Base-by-base conservation (phyloP, 495 filamentous ascomycete species). In the Ramalina peruviana region DNA sequence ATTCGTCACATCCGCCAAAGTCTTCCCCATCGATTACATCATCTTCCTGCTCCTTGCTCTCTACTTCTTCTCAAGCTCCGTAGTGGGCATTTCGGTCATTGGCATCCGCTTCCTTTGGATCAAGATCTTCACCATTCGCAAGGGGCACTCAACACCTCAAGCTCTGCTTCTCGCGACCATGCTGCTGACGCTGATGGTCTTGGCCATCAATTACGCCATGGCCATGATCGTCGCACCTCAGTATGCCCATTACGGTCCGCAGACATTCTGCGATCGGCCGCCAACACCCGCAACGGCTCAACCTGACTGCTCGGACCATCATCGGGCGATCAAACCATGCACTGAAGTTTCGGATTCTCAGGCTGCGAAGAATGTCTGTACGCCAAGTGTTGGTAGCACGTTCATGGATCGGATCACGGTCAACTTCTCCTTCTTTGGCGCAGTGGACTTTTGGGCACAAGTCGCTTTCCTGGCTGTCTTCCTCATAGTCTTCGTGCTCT, bases 61-160 rank as follows among this genome's bases (percentile, higher is more conserved):
- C 1, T 74, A 95, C 51, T 76, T 97, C 58, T 98, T 97, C 71
- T 75, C 71, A 68, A 80, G 81, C 63, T 87, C 86, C 17, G 79
- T 97, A 45, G 78, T 86, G 23, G 93, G 92, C 40, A 79, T 96
- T 38, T 82, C 87, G 26, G 74, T 76, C 21, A 74, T 97, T 46
- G 92, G 92, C 36, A 94, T 98, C 58, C 81, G 92, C 46, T 95
- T 98, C 72, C 73, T 98, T 42, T 98, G 93, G 93, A 66, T 97
- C 52, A 80, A 73, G 44, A 73, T 98, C 46, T 97, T 96, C 73
- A 80, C 83, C 60, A 85, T 98, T 59, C 78, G 88, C 49, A 85
- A 81, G 55, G 85, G 88, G 39, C 82, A 88, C 59, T 96, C 90
- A 0, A 80, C 85, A 3, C 92, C 92, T 4, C 90, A 97, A 60